phyloP scores from a whole-genome alignment of 176 grass and related monocot genomes.

The Triticum timopheevii region DNA sequence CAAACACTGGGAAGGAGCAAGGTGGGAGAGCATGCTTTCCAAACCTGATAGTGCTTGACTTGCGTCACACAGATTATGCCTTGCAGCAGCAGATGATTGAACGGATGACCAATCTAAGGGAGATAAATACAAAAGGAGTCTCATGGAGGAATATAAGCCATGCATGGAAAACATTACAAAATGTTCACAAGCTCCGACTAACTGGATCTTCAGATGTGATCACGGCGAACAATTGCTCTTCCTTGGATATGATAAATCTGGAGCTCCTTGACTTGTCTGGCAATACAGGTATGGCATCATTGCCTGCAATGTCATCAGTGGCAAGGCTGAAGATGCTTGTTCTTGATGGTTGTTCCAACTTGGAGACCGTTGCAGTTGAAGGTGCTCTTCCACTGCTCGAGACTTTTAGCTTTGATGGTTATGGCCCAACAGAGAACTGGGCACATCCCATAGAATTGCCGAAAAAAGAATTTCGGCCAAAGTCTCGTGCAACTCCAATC shows the following conservation, averaged over 20 bases:
- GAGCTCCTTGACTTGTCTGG: constrained; percentile 2
- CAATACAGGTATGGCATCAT: not conserved
- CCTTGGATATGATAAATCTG: not conserved
- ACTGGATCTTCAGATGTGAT: not conserved
- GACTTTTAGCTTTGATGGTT: not conserved
- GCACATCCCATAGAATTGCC: not conserved
- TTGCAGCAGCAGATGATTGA: not conserved
- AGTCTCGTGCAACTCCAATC: not conserved
- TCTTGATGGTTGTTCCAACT: constrained; percentile 13
- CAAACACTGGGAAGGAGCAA: not conserved
- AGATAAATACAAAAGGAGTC: not conserved
- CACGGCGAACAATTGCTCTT: not conserved
- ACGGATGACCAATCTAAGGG: not conserved
- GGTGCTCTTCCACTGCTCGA: not conserved
- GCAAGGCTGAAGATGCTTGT: not conserved
- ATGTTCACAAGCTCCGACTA: not conserved
- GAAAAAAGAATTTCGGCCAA: not conserved
- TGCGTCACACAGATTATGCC: not conserved
- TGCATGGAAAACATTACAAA: not conserved
- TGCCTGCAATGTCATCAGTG: not conserved
- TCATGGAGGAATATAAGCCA: not conserved
- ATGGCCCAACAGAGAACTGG: not conserved
- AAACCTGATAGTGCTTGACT: not conserved
- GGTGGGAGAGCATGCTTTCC: not conserved
- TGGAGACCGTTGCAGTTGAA: not conserved